phyloP scores from a whole-genome alignment of 805 yeast species.

The Wickerhamomyces hampshirensis region DNA sequence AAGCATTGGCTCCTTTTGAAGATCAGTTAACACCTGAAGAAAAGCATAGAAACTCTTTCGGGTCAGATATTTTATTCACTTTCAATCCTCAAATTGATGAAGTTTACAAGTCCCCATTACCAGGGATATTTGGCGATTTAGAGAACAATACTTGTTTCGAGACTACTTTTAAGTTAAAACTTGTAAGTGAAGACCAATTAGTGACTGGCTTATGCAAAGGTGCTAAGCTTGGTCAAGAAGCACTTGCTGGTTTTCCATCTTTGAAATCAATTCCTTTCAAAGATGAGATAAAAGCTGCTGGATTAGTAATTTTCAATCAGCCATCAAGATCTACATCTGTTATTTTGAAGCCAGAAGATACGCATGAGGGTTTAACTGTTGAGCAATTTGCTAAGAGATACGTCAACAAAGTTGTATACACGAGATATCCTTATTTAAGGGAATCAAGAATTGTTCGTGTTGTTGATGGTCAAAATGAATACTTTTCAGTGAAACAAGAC shows the following conservation, averaged over 20 bases:
- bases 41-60: constrained; percentile 65
- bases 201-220: constrained; percentile 59
- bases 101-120: constrained; percentile 69
- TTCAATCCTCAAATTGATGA: constrained; percentile 73
- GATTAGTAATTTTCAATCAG: constrained; percentile 74
- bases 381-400: constrained; percentile 64
- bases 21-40: constrained; percentile 64
- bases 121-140: constrained; percentile 71
- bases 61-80: constrained; percentile 60
- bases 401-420: constrained; percentile 59
- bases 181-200: constrained; percentile 32
- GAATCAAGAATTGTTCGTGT: constrained; percentile 72
- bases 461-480: constrained; percentile 47
- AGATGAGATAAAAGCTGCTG: constrained; percentile 49
- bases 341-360: constrained; percentile 56
- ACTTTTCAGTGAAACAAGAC: constrained; percentile 28
- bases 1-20: constrained; percentile 67
- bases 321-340: constrained; percentile 83
- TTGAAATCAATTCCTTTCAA: constrained; percentile 64
- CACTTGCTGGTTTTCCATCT: constrained; percentile 89
- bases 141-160: constrained; percentile 78
- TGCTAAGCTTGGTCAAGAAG: constrained; percentile 63
- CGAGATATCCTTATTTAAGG: constrained; percentile 86
- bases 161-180: constrained; percentile 46
- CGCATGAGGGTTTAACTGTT: constrained; percentile 48